Base-by-base conservation (phyloP, 1,284 basidiomycete species). In the Inonotus hispidus region DNA sequence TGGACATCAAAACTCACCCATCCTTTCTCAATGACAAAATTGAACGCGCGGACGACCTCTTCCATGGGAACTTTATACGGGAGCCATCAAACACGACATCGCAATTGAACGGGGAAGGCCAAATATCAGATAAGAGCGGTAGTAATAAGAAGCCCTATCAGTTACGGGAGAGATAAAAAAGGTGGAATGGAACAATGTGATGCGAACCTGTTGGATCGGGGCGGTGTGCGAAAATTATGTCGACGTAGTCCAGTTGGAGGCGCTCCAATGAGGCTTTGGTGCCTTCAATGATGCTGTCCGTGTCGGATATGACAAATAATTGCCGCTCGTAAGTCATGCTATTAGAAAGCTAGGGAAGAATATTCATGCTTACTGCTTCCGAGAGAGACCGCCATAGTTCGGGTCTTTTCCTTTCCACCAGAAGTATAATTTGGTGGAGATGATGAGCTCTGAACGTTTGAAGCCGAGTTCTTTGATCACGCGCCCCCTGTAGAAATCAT, bases 391-490 rank as follows among this genome's bases (percentile, higher is more conserved):
- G 32, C 25, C 38, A 32, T 54, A 55, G 35, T 67, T 67, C 14
- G 58, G 57, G 53, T 58, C 56, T 13, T 61, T 62, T 4, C 56
- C 58, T 50, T 65, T 68, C 13, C 82, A 82, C 78, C 80, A 84
- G 74, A 81, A 84, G 21, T 10, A 25, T 19, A 85, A 63, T 72
- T 88, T 88, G 58, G 88, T 90, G 32, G 87, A 84, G 67, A 94
- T 77, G 63, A 94, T 80, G 39, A 91, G 74, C 68, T 92, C 89
- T 16, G 81, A 79, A 47, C 90, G 80, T 55, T 86, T 81, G 68
- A 88, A 79, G 19, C 83, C 82, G 38, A 91, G 81, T 69, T 92
- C 88, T 69, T 82, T 84, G 70, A 93, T 84, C 10, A 86, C 90
- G 55, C 87, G 83, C 10, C 90, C 90, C 78, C 89, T 90, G 65